Evolutionary conservation across 768 basidiomycete species (phyloP), one percentile per base, ranked within the genome.

Genomic region (Tulasnella sp.): DNA sequence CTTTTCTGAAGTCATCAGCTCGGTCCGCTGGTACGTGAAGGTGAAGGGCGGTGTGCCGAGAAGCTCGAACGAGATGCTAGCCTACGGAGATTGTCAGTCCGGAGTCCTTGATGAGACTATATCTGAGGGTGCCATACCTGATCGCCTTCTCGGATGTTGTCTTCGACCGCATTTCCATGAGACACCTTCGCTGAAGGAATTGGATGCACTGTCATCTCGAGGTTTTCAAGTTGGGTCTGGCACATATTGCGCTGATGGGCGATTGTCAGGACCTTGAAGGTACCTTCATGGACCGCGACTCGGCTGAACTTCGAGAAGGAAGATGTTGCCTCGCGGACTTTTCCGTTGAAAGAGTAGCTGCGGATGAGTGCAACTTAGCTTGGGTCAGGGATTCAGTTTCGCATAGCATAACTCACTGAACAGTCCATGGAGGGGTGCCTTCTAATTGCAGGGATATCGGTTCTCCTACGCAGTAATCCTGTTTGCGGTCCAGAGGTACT

Each of bases 201-300:
- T 14, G 89, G 81, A 77, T 96, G 94, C 19, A 98, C 87, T 32
- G 80, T 82, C 77, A 91, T 87, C 11, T 84, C 82, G 68, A 97
- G 79, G 76, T 94, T 92, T 19, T 88, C 85, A 36, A 97, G 86
- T 9, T 86, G 84, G 0, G 91, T 89, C 80, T 92, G 90, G 83
- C 93, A 97, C 87, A 88, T 89, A 82, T 93, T 90, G 80, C 95
- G 91, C 77, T 94, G 93, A 76, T 97, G 93, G 3, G 95, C 90
- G 65, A 98, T 90, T 32, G 92, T 94, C 0, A 86, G 87, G 72
- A 98, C 86, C n/a, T 85, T 83, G 78, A 99, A 96, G 74, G 88
- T 86, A 6, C 97, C 97, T 2, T 89, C 83, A 74, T 88, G 86
- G 75, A 93, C 89, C 74, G 93, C 93, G 42, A 88, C 80, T 35